Percentiles rank a stretch among this genome's conserved stretches.
These are phyloP conservation scores for Aureobasidium namibiae DNA, from an alignment of 2,329 filamentous ascomycete species.

Conservation along the genomic window DNA sequence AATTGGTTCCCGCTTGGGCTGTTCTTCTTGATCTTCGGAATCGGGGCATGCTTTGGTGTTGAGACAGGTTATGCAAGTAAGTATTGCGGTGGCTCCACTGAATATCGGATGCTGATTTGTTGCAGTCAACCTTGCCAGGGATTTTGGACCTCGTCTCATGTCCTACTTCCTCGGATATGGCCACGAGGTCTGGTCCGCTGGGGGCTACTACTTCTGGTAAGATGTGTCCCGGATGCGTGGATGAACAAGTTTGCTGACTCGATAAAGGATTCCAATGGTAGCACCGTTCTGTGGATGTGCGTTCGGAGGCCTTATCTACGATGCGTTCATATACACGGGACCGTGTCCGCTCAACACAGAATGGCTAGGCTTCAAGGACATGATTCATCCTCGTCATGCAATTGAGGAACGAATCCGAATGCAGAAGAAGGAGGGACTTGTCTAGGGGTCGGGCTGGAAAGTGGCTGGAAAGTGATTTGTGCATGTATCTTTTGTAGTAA, in stretches of 20 bases:
- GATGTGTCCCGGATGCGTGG: neutral
- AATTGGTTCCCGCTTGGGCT: conserved; percentile 50
- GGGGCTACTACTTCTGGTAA: conserved; percentile 45
- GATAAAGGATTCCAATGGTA: conserved; percentile 46
- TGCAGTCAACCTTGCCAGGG: conserved; percentile 55
- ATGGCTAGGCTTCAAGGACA: conserved; percentile 28
- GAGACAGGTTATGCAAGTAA: conserved; percentile 54
- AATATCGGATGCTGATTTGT: conserved; percentile 7
- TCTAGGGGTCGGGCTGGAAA: conserved; percentile 13
- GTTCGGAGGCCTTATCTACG: conserved; percentile 59
- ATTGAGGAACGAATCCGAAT: conserved; percentile 16
- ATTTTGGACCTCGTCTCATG: conserved; percentile 62
- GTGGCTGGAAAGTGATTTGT: neutral
- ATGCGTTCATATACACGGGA: conserved; percentile 58
- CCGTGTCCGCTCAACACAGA: conserved; percentile 54
- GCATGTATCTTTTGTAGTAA: neutral
- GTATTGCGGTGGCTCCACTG: too few relatives aligned
- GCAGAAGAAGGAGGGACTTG: conserved; percentile 22
- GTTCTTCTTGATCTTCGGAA: conserved; percentile 60
- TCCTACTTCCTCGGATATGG: conserved; percentile 60
- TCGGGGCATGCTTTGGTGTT: conserved; percentile 61
- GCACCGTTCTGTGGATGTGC: conserved; percentile 54
- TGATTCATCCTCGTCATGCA: conserved; percentile 18
- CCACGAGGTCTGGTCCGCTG: conserved; percentile 49
- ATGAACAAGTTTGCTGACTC: neutral